These are phyloP conservation scores for Candida tammaniensis DNA, from an alignment of 805 yeast species.

Conservation along the genomic window DNA sequence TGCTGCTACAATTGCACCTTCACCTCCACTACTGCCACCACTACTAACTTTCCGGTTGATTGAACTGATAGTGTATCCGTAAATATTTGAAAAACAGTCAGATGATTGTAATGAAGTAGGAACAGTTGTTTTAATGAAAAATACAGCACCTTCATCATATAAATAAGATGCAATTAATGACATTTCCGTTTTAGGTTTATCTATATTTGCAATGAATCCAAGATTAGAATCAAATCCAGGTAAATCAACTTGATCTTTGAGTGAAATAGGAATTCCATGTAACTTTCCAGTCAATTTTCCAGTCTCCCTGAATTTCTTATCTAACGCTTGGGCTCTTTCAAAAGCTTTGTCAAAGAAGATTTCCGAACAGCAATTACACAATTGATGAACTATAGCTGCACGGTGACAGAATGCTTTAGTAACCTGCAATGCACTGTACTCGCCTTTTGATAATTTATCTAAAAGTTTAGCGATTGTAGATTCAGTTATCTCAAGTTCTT, in stretches of 20 bases:
- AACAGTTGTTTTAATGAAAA: slow-evolving; percentile 20
- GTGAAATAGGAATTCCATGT: slow-evolving; percentile 21
- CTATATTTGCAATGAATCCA: slow-evolving; percentile 17
- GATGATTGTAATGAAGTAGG: slow-evolving; percentile 23
- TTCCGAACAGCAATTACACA: slow-evolving; percentile 40
- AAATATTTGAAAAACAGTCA: slow-evolving; percentile 18
- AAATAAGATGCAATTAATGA: slow-evolving; percentile 10
- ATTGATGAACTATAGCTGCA: slow-evolving; percentile 57
- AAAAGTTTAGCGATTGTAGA: slow-evolving; percentile 3
- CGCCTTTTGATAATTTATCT: slow-evolving; percentile 3
- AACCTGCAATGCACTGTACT: slow-evolving; percentile 39
- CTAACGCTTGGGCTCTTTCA: slow-evolving; percentile 16
- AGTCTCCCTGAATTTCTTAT: slow-evolving; percentile 11
- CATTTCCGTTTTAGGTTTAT: slow-evolving; percentile 6
- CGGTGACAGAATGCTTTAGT: slow-evolving; percentile 56
- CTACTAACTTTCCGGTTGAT: slow-evolving; percentile 16
- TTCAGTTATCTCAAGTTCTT: slow-evolving; percentile 11
- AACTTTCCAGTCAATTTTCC: slow-evolving; percentile 13
- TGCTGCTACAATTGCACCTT: slow-evolving; percentile 20
- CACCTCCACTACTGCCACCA: slow-evolving; percentile 28
- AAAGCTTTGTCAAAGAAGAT: slow-evolving; percentile 27
- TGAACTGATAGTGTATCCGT: slow-evolving; percentile 21
- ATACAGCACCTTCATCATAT: slow-evolving; percentile 17
- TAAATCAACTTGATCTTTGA: slow-evolving; percentile 22
- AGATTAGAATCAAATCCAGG: slow-evolving; percentile 17